A percentile compares a stretch with the other conserved stretches of the same genome.
phyloP scores from a whole-genome alignment of 768 basidiomycete genomes.

The Lyophyllum shimeji region DNA sequence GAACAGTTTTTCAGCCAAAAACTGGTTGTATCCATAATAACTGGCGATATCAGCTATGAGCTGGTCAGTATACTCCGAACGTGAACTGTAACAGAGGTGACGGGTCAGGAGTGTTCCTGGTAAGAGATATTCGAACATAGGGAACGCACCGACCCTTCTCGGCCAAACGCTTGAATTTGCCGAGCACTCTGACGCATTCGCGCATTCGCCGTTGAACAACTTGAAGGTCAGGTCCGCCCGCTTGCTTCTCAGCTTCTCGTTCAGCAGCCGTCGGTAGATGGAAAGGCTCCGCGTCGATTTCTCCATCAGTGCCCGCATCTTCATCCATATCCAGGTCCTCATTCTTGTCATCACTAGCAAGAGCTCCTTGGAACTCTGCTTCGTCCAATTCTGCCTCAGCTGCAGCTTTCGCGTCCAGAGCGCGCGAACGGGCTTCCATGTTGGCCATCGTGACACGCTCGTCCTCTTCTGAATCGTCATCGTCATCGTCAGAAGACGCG shows the following conservation, averaged over 20 bases:
- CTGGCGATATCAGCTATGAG: conserved; percentile 86
- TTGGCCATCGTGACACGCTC: conserved; percentile 70
- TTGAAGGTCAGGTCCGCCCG: conserved; percentile 70
- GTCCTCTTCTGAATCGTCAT: conserved; percentile 47
- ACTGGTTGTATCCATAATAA: conserved; percentile 98
- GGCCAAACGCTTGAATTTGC: conserved; percentile 68
- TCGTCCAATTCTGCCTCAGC: conserved; percentile 69
- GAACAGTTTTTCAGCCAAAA: conserved; percentile 92
- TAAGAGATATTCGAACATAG: background rate
- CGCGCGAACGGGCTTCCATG: conserved; percentile 79
- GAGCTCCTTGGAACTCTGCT: conserved; percentile 61
- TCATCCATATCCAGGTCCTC: conserved; percentile 41
- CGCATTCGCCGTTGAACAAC: conserved; percentile 79
- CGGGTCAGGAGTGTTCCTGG: conserved; percentile 7
- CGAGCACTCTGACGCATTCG: conserved; percentile 69
- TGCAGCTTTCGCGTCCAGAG: conserved; percentile 65
- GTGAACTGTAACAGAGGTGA: conserved; percentile 50
- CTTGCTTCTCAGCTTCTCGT: conserved; percentile 67
- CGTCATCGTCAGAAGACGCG: conserved; percentile 47
- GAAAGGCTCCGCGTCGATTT: conserved; percentile 52
- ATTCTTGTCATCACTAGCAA: conserved; percentile 47
- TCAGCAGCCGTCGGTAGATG: conserved; percentile 71
- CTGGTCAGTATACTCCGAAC: conserved; percentile 89
- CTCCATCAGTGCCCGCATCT: conserved; percentile 48
- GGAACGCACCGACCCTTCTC: conserved; percentile 63